Percentiles rank a stretch among this genome's conserved stretches.
phyloP scores from a whole-genome alignment of 768 basidiomycete species.

The Ramaria rubella region DNA sequence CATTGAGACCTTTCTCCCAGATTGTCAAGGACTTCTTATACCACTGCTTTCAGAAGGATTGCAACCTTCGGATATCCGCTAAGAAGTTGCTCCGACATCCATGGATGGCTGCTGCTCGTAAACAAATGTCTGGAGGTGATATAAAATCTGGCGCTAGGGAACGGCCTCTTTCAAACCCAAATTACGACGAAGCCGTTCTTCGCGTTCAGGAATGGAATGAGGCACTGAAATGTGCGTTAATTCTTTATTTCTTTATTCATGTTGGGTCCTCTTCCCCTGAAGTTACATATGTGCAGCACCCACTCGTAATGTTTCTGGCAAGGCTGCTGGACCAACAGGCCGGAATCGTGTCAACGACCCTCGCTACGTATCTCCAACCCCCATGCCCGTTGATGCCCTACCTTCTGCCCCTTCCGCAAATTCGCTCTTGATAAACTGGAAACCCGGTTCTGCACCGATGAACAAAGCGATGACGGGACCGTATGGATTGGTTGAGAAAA shows the following conservation, averaged over 20 bases:
- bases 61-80: slow-evolving; percentile 88
- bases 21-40: slow-evolving; percentile 95
- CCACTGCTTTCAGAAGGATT: slow-evolving; percentile 98
- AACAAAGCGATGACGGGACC: slow-evolving; percentile 21
- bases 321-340: background rate
- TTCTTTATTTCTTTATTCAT: background rate
- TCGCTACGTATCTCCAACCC: slow-evolving; percentile 38
- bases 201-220: slow-evolving; percentile 99
- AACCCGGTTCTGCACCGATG: slow-evolving; percentile 24
- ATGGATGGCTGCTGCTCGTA: slow-evolving; percentile 88
- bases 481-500: slow-evolving; percentile 32
- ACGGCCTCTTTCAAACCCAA: slow-evolving; percentile 71
- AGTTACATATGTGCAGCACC: slow-evolving; percentile 45
- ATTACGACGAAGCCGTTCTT: slow-evolving; percentile 89
- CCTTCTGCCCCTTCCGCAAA: background rate
- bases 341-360: slow-evolving; percentile 21
- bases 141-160: slow-evolving; percentile 1
- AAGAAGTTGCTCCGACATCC: slow-evolving; percentile 89
- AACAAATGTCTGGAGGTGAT: slow-evolving; percentile 49
- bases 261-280: background rate
- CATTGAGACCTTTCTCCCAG: slow-evolving; percentile 1
- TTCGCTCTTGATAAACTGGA: background rate
- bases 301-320: slow-evolving; percentile 46
- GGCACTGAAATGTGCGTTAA: slow-evolving; percentile 73
- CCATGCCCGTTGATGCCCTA: slow-evolving; percentile 29